Base-by-base conservation (phyloP, 495 filamentous ascomycete species). In the Penicillium pancosmium region DNA sequence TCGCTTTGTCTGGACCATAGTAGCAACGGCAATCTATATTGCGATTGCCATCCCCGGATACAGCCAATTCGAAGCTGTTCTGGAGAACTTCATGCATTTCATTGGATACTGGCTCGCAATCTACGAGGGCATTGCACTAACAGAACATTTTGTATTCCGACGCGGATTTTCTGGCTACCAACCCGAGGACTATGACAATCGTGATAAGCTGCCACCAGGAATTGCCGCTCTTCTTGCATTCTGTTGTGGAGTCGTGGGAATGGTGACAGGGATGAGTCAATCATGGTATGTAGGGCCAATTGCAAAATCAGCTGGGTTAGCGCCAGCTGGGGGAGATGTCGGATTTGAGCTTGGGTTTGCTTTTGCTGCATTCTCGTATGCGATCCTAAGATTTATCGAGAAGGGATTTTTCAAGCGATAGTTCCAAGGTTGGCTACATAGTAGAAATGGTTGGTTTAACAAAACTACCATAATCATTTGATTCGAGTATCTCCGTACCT, bases 101-200 rank as follows among this genome's bases (percentile, higher is more conserved):
- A 84, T 85, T 31, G 81, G 76, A 9, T 85, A 84, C 58, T 85
- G 82, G 82, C 73, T 72, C 38, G 80, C 81, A 2, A 79, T 81
- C 0, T 86, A 82, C 52, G 68, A 82, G 35, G 78, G 72, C 0
- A 73, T 84, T 15, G 67, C 83, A 5, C 31, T 81, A 4, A 73
- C 72, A 3, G 83, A 86, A 60, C 79, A 83, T 50, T 65, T 79
- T 10, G 60, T 78, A 18, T 82, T 83, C 33, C 70, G 80, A 4
- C 50, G 57, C 12, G 66, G 60, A 6, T 62, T 61, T 36, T 61
- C 63, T 2, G 64, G 68, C 6, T 84, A 83, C 50, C 74, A 78
- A 15, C 64, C 73, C 5, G 73, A 70, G 15, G 77, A 72, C 34
- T 85, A 82, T 79, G 75, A 82, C 54, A 66, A 72, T 36, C 73